Evolutionary conservation across 2,329 filamentous ascomycete species (phyloP), one percentile per base, ranked within the genome.

Genomic region (Drechslerella coelobrocha): DNA sequence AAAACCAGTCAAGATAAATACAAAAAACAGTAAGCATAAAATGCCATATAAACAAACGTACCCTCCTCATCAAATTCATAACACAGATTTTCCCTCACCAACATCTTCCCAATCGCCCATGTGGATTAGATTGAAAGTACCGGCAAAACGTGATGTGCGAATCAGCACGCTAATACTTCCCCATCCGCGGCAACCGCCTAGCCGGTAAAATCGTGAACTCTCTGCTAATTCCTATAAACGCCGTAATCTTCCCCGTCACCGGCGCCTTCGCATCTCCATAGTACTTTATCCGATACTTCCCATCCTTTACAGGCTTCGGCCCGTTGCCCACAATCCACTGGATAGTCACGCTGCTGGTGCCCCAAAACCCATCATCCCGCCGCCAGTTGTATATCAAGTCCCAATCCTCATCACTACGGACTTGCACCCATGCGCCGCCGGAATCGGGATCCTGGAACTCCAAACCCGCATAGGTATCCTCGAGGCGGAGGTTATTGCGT

Each of bases 381-480:
- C 85, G 84, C 93, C 93, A 97, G 39, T 85, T 82, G 76, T 88
- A 96, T 10, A 94, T 83, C 17, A 97, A 79, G 72, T 86, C 87
- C 92, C 92, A 97, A 77, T 97, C 92, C 2, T 81, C 80, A 76
- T 97, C 93, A 68, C 87, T 85, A 14, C 86, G 83, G 1, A 94
- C 84, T 41, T 81, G 82, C 6, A 78, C 80, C 93, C 93, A 97
- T 26, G 74, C 79, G 61, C 77, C 76, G 39, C 41, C 41, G 17
- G 41, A 2, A 75, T 73, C 31, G 29, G 82, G 77, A 51, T 85
- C 82, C 23, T 57, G n/a, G 76, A 82, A 82, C 81, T 97, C 92
- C 0, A 97, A 84, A 0, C 89, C 85, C 0, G 88, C 88, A 78
- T 87, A 97, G 0, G 91, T 96, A 1, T 83, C 83, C 75, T 90